Conservation (phyloP, 2,329 filamentous ascomycete species). For the Colletotrichum coccodes region DNA sequence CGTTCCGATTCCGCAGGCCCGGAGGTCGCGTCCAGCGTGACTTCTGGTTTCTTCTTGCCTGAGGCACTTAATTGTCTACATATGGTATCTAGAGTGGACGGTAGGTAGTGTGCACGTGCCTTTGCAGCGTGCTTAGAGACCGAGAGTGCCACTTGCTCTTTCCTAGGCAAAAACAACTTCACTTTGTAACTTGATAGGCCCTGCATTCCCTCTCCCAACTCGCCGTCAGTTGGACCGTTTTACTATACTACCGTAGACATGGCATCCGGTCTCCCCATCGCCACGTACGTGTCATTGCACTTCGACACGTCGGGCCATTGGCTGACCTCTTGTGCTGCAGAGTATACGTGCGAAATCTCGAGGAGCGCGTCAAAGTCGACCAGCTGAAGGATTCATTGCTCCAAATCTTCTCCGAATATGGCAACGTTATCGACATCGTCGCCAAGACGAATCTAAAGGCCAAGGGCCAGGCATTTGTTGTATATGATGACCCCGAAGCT, state of each 20-base stretch:
- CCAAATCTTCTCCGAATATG: conserved; percentile 89
- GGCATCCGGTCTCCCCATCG: conserved; percentile 59
- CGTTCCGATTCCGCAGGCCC: not conserved
- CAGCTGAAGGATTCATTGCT: conserved; percentile 77
- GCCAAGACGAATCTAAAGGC: conserved; percentile 91
- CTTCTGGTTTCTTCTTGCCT: not conserved
- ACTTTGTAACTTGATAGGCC: not conserved
- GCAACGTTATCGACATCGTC: conserved; percentile 84
- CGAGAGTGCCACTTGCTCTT: not conserved
- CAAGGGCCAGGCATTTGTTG: conserved; percentile 95
- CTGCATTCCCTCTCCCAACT: not conserved
- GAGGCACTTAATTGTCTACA: not conserved
- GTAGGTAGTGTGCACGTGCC: not conserved
- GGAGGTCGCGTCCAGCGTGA: not conserved
- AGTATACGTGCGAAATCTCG: conserved; percentile 83
- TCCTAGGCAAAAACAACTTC: not conserved
- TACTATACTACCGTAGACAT: conserved; percentile 37
- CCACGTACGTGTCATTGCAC: conserved; percentile 82
- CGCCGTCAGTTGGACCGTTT: not conserved
- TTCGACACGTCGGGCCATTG: conserved; percentile 62
- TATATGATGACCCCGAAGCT: conserved; percentile 85
- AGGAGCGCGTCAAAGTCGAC: conserved; percentile 89
- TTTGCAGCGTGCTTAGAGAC: not conserved
- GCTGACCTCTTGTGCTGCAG: conserved; percentile 55
- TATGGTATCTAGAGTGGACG: not conserved